These are phyloP conservation scores for Neurospora sublineolata DNA, from an alignment of 495 filamentous ascomycete species.

Conservation along the genomic window DNA sequence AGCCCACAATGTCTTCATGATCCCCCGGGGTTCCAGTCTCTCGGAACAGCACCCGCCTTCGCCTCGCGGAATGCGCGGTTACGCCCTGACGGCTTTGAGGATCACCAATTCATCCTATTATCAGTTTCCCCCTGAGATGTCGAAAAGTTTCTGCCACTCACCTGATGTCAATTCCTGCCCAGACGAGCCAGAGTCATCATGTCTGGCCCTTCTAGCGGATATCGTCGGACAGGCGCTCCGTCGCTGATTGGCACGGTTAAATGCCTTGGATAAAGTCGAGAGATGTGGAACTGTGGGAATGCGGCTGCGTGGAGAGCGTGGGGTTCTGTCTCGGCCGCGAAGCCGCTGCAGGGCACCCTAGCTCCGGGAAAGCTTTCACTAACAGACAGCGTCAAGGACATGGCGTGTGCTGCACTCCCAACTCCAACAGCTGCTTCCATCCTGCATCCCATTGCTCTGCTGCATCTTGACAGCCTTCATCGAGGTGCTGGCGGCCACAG, in stretches of 20 bases:
- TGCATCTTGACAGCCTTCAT: not conserved
- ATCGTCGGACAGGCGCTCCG: constrained; percentile 9
- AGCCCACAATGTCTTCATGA: constrained; percentile 6
- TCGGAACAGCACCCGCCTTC: not conserved
- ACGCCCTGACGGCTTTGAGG: not conserved
- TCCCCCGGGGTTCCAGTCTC: not conserved
- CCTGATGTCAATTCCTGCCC: constrained; percentile 13
- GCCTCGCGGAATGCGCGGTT: not conserved
- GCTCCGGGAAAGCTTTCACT: not conserved
- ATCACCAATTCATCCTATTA: not conserved
- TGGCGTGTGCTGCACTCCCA: constrained; percentile 10
- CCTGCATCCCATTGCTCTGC: not conserved
- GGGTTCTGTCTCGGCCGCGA: constrained; percentile 1
- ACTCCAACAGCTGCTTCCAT: not conserved
- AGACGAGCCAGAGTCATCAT: not conserved
- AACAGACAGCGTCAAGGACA: constrained; percentile 1
- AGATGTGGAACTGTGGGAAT: not conserved
- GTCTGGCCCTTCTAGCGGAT: constrained; percentile 14
- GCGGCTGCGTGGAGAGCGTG: constrained; percentile 5
- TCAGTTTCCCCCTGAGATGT: not conserved
- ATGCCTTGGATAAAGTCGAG: constrained; percentile 19
- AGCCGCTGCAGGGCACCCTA: not conserved
- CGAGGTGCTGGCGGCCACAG: not conserved
- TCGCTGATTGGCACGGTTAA: constrained; percentile 27
- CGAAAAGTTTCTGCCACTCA: constrained; percentile 23